Base-by-base conservation (phyloP, 2,329 filamentous ascomycete species). In the Cladosporium sp. region DNA sequence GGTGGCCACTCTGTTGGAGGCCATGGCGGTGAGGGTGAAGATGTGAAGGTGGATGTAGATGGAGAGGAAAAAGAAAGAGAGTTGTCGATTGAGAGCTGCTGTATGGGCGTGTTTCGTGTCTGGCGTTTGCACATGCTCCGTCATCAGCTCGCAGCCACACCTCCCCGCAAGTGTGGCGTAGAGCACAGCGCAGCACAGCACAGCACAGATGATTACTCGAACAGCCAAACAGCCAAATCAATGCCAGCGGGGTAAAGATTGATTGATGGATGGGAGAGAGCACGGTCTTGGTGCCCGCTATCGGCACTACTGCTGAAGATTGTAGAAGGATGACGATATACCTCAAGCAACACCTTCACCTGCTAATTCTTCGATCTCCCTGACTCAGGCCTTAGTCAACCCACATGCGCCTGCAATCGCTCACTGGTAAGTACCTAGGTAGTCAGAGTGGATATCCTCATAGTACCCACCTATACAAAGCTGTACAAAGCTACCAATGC, bases 1-100 rank as follows among this genome's bases (percentile, higher is more conserved):
- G 16, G 79, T 79, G 54, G 71, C 67, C 13, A 63, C 48, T 58
- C 56, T 61, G 28, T 63, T 69, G 51, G 68, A 66, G 25, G 70
- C 67, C 67, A 70, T 72, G 58, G 49, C 68, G 8, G 61, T 11
- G 51, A 32, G 26, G 18, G 18, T 11, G 25, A 23, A 21, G 51
- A 21, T 26, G 23, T 49, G 34, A 14, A 14, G 14, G 26, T 32
- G 21, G 8, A 57, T 3, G 18, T 18, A 11, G 16, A 30, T 6
- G 34, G 25, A 14, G 16, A 5, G 26, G 2, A 21, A 23, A 13
- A 25, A 32, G 14, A 5, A 23, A 21, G 28, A 32, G 16, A 21
- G 3, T 13, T 21, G 8, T 46, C 8, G 5, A 43, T 10, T 25
- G 23, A 30, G 25, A 10, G 14, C 18, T 7, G 25, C 16, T 53